Evolutionary conservation across 176 grass and related monocot species (phyloP).

Genomic region (Triticum monococcum): DNA sequence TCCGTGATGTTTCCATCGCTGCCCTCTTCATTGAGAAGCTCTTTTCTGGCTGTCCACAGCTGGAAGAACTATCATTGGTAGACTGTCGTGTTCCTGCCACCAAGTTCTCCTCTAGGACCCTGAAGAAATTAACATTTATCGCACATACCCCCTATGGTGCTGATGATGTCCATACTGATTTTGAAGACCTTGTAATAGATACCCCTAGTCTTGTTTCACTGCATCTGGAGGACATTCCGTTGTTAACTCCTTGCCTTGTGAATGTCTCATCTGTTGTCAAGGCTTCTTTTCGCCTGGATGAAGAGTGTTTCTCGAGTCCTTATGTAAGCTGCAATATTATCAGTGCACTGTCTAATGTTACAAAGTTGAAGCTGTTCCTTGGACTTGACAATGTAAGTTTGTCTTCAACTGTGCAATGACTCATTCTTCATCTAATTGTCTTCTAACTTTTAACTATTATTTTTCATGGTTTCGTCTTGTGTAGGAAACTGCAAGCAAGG

Average conservation of each 20-base stretch:
- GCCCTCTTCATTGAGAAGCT: conserved; percentile 13
- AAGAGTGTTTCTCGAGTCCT: not conserved
- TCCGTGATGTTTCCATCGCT: not conserved
- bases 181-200: conserved; percentile 16
- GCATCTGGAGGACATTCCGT: not conserved
- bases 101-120: not conserved
- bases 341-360: conserved; percentile 4
- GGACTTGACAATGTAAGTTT: not conserved
- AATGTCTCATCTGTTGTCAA: not conserved
- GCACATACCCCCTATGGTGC: not conserved
- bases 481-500: not conserved
- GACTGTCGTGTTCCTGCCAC: not conserved
- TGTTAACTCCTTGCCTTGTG: not conserved
- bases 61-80: conserved; percentile 9
- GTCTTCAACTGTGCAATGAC: not conserved
- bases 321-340: not conserved
- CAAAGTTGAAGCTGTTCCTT: not conserved
- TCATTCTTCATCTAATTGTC: not conserved
- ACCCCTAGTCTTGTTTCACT: conserved; percentile 15
- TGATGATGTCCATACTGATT: not conserved
- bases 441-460: not conserved
- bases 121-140: conserved; percentile 13
- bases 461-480: not conserved
- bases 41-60: not conserved
- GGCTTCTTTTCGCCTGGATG: not conserved